Percentiles rank a stretch among this genome's conserved stretches.
Evolutionary conservation across 2,329 filamentous ascomycete species (phyloP).

Genomic region (Emmonsiellopsis sp.): DNA sequence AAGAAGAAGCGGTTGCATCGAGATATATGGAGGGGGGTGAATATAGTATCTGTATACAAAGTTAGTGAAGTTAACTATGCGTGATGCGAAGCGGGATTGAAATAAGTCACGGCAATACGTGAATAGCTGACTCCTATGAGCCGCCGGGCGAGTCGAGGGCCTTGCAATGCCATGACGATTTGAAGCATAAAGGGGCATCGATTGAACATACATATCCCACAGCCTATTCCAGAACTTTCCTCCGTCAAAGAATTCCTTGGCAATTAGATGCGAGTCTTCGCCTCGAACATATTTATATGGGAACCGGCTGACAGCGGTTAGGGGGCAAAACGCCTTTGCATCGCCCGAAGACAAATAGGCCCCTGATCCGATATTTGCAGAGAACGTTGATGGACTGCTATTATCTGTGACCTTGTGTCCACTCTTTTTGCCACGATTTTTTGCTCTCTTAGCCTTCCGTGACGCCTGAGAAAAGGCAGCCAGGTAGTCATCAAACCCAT

Average conservation of each 20-base stretch:
- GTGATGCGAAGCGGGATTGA: not conserved
- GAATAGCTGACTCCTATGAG: not conserved
- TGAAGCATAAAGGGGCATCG: not conserved
- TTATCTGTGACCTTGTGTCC: not conserved
- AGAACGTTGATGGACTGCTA: not conserved
- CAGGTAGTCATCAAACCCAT: conserved; percentile 15
- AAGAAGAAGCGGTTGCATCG: conserved; percentile 53
- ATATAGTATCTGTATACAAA: conserved; percentile 54
- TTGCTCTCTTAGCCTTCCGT: conserved; percentile 1
- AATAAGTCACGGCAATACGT: not conserved
- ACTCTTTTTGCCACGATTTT: not conserved
- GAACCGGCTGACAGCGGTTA: conserved; percentile 30
- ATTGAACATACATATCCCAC: conserved; percentile 66
- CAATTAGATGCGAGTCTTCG: conserved; percentile 24
- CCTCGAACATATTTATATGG: conserved; percentile 35
- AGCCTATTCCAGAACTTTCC: conserved; percentile 43
- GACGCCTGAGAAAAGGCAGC: conserved; percentile 10
- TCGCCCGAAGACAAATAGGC: conserved; percentile 15
- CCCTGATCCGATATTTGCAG: conserved; percentile 10
- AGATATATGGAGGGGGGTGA: conserved; percentile 41
- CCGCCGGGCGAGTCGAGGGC: not conserved
- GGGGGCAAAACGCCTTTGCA: conserved; percentile 24
- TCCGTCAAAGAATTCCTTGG: conserved; percentile 30
- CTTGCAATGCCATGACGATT: not conserved
- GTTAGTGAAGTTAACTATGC: conserved; percentile 9